Evolutionary conservation across 2,329 filamentous ascomycete genomes (phyloP).

Genomic region (Neopestalotiopsis sp.): DNA sequence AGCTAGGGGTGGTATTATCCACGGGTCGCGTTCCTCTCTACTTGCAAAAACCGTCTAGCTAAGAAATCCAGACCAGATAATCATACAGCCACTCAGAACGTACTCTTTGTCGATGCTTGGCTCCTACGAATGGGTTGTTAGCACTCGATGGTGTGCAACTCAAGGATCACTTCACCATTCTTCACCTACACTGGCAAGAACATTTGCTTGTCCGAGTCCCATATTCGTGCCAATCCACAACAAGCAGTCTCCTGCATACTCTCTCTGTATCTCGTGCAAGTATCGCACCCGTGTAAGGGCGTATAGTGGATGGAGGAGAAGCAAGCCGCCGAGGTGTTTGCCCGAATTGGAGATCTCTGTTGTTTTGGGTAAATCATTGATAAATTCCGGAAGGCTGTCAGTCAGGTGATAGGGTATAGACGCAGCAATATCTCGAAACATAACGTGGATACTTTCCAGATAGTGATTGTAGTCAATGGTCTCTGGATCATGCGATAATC

Average conservation of each 20-base stretch:
- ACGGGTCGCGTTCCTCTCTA: not conserved
- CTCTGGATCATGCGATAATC: not conserved
- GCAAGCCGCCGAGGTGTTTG: constrained; percentile 28
- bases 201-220: constrained; percentile 29
- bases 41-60: not conserved
- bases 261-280: constrained; percentile 19
- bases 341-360: constrained; percentile 19
- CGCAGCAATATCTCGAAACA: constrained; percentile 24
- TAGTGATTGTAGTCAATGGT: not conserved
- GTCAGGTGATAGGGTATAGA: constrained; percentile 30
- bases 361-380: constrained; percentile 15
- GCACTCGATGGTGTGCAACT: not conserved
- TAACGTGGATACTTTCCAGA: constrained; percentile 1
- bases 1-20: not conserved
- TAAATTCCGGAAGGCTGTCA: constrained; percentile 25
- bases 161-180: not conserved
- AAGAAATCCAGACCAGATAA: constrained; percentile 27
- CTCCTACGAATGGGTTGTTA: not conserved
- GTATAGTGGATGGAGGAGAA: constrained; percentile 29
- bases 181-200: constrained; percentile 29
- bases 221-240: constrained; percentile 31
- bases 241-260: constrained; percentile 26
- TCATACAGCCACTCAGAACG: constrained; percentile 26
- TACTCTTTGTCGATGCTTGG: constrained; percentile 22
- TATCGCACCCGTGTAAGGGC: constrained; percentile 23